These are phyloP conservation scores for Cryphonectria carpinicola DNA, from an alignment of 2,329 filamentous ascomycete species.

Conservation along the genomic window DNA sequence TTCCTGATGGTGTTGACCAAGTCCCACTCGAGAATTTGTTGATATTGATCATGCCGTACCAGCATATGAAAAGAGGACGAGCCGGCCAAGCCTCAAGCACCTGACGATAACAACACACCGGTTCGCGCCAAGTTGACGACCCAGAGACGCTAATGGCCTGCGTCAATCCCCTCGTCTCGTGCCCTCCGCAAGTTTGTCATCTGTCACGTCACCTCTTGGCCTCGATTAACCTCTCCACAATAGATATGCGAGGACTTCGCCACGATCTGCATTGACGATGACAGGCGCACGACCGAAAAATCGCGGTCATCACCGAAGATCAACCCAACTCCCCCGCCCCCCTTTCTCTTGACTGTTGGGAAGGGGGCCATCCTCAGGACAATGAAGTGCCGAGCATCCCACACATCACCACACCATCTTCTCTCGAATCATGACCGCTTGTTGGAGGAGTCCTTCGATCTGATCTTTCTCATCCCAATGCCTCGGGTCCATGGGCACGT, in stretches of 20 bases:
- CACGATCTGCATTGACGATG: not conserved
- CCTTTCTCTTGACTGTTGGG: not conserved
- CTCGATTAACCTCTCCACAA: not conserved
- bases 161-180: not conserved
- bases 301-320: slow-evolving; percentile 2
- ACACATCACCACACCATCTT: slow-evolving; percentile 10
- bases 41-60: not conserved
- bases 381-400: not conserved
- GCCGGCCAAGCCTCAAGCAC: not conserved
- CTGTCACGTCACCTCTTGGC: slow-evolving; percentile 2
- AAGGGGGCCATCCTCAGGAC: not conserved
- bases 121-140: not conserved
- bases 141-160: not conserved
- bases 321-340: not conserved
- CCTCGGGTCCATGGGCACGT: not conserved
- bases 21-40: not conserved
- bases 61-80: not conserved
- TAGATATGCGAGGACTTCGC: slow-evolving; percentile 3
- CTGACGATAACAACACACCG: not conserved
- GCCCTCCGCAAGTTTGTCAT: not conserved
- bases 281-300: not conserved
- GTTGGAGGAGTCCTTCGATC: not conserved
- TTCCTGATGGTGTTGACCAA: not conserved
- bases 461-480: not conserved
- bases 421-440: not conserved